These are phyloP conservation scores for Myxozyma vanderwaltii DNA, from an alignment of 805 yeast species.

Conservation along the genomic window DNA sequence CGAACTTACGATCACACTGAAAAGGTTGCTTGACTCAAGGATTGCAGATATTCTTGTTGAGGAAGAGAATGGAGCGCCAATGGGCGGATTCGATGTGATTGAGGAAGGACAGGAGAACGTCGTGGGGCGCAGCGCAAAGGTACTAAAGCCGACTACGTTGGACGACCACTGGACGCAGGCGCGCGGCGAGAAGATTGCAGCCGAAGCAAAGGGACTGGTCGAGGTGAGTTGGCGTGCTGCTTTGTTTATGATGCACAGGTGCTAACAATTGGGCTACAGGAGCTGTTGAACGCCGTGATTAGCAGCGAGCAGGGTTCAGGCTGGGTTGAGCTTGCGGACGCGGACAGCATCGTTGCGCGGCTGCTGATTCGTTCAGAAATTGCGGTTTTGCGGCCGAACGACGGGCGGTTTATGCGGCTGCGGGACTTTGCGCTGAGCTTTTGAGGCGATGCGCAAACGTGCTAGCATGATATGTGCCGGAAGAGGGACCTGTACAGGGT, in stretches of 20 bases:
- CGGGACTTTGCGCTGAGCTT: conserved; percentile 14
- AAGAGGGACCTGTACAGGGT: too few relatives aligned
- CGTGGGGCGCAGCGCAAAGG: neutral
- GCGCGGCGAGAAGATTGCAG: conserved; percentile 10
- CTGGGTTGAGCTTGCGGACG: conserved; percentile 13
- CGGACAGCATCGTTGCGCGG: conserved; percentile 19
- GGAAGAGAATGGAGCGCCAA: conserved; percentile 27
- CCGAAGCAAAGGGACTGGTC: conserved; percentile 11
- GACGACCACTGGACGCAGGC: conserved; percentile 16
- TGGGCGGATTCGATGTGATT: conserved; percentile 22
- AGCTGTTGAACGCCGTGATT: conserved; percentile 22
- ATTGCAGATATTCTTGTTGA: conserved; percentile 16
- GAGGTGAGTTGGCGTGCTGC: conserved; percentile 4
- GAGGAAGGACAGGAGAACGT: neutral
- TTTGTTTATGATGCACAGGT: neutral
- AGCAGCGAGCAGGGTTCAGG: neutral
- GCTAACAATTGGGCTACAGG: neutral
- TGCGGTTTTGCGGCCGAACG: conserved; percentile 9
- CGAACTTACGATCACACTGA: conserved; percentile 9
- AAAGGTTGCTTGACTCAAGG: conserved; percentile 10
- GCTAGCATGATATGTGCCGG: too few relatives aligned
- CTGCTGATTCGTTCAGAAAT: conserved; percentile 24
- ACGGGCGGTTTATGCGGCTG: conserved; percentile 21
- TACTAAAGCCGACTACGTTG: conserved; percentile 1
- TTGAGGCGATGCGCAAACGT: neutral